These are phyloP conservation scores for Chytriomyces sp. DNA, from an alignment of 192 early-diverging fungal species.

Conservation along the genomic window DNA sequence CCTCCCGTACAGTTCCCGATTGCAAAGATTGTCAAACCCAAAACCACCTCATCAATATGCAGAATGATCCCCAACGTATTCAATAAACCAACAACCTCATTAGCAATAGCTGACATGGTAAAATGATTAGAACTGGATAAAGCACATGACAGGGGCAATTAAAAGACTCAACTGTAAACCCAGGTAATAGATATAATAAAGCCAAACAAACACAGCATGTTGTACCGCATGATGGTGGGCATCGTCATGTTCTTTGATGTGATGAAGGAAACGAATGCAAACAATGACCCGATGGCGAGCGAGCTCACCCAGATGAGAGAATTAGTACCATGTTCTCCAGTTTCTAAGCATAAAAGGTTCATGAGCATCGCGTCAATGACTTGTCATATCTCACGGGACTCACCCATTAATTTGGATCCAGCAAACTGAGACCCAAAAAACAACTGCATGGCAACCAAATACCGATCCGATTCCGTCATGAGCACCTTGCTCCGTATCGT, in stretches of 20 bases:
- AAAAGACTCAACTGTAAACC: slow-evolving; percentile 65
- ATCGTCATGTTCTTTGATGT: slow-evolving; percentile 10
- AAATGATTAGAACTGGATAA: neutral
- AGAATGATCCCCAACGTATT: slow-evolving; percentile 76
- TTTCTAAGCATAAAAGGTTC: slow-evolving; percentile 26
- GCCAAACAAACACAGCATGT: slow-evolving; percentile 54
- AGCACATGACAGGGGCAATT: no score
- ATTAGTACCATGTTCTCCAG: slow-evolving; percentile 24
- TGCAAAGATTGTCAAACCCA: slow-evolving; percentile 71
- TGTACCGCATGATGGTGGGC: slow-evolving; percentile 28
- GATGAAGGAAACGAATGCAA: slow-evolving; percentile 15
- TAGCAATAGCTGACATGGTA: slow-evolving; percentile 63
- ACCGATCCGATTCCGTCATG: slow-evolving; percentile 51
- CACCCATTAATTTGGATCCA: slow-evolving; percentile 33
- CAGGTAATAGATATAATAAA: slow-evolving; percentile 79
- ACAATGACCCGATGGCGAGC: slow-evolving; percentile 17
- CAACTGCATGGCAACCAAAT: slow-evolving; percentile 62
- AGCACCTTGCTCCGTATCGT: slow-evolving; percentile 3
- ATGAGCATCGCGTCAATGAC: no score
- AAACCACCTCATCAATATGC: slow-evolving; percentile 67
- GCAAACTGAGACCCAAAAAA: slow-evolving; percentile 59
- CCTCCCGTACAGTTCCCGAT: slow-evolving; percentile 62
- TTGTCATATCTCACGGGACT: no score
- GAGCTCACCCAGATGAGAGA: slow-evolving; percentile 35
- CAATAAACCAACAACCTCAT: slow-evolving; percentile 86